phyloP scores from a whole-genome alignment of 1,139 yeast genomes.

The Candida neerlandica region DNA sequence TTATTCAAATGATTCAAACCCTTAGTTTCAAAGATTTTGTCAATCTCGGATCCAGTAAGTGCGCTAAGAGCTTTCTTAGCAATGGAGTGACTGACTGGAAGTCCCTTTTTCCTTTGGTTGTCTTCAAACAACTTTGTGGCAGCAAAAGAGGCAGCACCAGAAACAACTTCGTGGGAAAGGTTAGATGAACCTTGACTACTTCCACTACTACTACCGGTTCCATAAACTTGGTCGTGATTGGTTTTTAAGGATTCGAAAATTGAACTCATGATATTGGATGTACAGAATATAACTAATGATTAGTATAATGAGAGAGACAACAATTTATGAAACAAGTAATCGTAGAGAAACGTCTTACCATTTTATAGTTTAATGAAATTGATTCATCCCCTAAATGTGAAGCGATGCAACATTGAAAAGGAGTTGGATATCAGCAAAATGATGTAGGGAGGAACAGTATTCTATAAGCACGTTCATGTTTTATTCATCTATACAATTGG shows the following conservation, averaged over 20 bases:
- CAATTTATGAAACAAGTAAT: too few relatives aligned
- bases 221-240: conserved; percentile 49
- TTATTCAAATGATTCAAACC: conserved; percentile 38
- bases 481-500: background rate
- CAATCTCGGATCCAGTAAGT: conserved; percentile 36
- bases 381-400: conserved; percentile 7
- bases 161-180: conserved; percentile 34
- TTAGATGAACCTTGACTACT: conserved; percentile 30
- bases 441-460: background rate
- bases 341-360: too few relatives aligned
- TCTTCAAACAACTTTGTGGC: conserved; percentile 36
- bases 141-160: conserved; percentile 39
- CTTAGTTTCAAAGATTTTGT: conserved; percentile 37
- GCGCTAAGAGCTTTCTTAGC: conserved; percentile 35
- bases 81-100: conserved; percentile 33
- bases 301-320: too few relatives aligned
- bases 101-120: conserved; percentile 35
- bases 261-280: background rate
- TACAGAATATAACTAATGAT: background rate
- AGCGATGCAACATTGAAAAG: background rate
- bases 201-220: conserved; percentile 25
- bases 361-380: too few relatives aligned
- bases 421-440: background rate
- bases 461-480: background rate
- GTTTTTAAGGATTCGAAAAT: conserved; percentile 24